phyloP scores from a whole-genome alignment of 2,329 filamentous ascomycete species.

The Fusarium goolgardi region DNA sequence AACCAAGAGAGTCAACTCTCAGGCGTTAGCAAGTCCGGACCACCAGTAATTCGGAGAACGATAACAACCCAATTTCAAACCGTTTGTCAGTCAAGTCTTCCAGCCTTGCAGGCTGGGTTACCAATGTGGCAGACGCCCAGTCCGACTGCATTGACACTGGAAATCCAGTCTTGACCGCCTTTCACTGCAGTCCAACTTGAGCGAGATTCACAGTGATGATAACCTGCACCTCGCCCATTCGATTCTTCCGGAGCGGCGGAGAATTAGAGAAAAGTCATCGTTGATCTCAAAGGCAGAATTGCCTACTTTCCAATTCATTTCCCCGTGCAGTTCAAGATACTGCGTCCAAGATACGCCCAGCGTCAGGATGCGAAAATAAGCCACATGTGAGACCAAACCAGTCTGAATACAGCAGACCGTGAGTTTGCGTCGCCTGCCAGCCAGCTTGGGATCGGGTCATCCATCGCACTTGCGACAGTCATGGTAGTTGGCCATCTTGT shows the following conservation, averaged over 20 bases:
- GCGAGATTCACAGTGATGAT: neutral
- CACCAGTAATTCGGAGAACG: neutral
- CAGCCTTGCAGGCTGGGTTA: conserved; percentile 10
- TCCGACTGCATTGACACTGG: neutral
- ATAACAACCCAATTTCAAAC: neutral
- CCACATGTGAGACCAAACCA: neutral
- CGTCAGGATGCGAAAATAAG: neutral
- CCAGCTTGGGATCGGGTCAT: neutral
- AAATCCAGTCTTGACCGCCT: conserved; percentile 14
- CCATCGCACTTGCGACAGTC: conserved; percentile 8
- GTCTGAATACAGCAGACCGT: neutral
- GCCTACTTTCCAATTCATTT: neutral
- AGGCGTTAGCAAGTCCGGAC: neutral
- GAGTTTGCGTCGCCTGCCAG: neutral
- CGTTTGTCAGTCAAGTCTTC: neutral
- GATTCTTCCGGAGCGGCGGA: neutral
- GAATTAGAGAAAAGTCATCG: neutral
- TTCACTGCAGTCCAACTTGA: conserved; percentile 3
- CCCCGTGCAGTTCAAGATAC: neutral
- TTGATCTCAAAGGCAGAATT: neutral
- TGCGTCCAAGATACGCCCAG: neutral
- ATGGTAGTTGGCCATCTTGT: neutral
- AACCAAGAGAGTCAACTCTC: neutral
- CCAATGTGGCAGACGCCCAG: neutral
- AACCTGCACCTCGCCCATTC: neutral